Conservation (phyloP, 2,329 filamentous ascomycete genomes). For the Trichoderma koningiopsis region DNA sequence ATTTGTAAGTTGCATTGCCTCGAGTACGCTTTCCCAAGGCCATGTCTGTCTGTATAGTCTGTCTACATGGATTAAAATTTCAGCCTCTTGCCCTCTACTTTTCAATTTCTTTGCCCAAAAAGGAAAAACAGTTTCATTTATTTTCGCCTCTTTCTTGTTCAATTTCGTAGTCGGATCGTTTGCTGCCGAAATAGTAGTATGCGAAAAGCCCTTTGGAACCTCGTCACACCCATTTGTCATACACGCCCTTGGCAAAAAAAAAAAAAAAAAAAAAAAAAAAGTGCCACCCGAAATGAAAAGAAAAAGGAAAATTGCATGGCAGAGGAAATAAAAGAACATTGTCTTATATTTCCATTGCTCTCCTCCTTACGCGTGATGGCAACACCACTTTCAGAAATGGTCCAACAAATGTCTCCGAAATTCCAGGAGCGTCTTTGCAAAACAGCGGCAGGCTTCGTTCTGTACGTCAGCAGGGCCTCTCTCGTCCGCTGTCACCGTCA, state of each 20-base stretch:
- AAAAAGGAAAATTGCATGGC: not conserved
- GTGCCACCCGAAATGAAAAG: not conserved
- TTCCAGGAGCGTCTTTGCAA: constrained; percentile 1
- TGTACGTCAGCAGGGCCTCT: constrained; percentile 22
- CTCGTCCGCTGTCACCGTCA: constrained; percentile 7
- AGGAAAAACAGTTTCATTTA: not conserved
- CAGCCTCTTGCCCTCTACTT: not conserved
- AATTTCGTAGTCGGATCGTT: not conserved
- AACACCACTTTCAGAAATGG: constrained; percentile 5
- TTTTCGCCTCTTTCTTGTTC: not conserved
- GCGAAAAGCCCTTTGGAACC: not conserved
- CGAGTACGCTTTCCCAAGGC: not conserved
- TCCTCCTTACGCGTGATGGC: not conserved
- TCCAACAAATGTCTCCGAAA: not conserved
- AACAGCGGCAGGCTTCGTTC: not conserved
- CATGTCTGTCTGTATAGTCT: not conserved
- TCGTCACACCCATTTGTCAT: constrained; percentile 21
- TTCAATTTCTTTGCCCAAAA: not conserved
- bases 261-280: not conserved
- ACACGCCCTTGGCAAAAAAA: not conserved
- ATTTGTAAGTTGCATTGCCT: not conserved
- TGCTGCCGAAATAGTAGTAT: not conserved
- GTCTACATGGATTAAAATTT: not conserved
- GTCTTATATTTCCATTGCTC: not conserved
- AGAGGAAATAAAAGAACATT: not conserved